phyloP scores from a whole-genome alignment of 2,329 filamentous ascomycete species.

The Davidsoniella virescens region DNA sequence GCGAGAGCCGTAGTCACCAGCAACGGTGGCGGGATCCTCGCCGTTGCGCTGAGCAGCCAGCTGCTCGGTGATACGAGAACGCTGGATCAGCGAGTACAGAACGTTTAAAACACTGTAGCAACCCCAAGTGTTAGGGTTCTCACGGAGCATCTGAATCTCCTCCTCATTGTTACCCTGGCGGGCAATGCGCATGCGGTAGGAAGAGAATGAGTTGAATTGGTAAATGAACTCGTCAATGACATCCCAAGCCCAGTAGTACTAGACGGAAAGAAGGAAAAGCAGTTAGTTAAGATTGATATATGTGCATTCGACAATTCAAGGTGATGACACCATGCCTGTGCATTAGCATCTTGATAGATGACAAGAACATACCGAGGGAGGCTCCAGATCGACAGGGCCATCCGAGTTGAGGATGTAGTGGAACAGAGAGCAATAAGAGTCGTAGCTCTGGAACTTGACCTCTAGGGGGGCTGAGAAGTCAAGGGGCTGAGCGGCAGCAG shows the following conservation, averaged over 20 bases:
- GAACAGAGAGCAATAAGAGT: conserved; percentile 98
- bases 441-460: conserved; percentile 96
- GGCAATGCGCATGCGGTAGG: conserved; percentile 84
- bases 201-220: conserved; percentile 99
- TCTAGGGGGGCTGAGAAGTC: conserved; percentile 93
- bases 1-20: conserved; percentile 87
- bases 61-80: conserved; percentile 96
- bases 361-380: conserved; percentile 65
- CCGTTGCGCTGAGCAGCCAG: conserved; percentile 85
- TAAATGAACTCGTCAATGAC: conserved; percentile 99
- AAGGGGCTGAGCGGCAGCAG: conserved; percentile 80
- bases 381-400: conserved; percentile 92
- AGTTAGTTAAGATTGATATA: conserved; percentile 1
- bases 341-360: no score
- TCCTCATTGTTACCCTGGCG: conserved; percentile 73
- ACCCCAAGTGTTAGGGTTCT: conserved; percentile 98
- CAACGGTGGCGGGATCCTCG: conserved; percentile 74
- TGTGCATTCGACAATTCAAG: no score
- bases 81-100: conserved; percentile 95
- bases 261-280: background rate
- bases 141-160: conserved; percentile 76
- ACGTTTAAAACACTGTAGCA: conserved; percentile 99
- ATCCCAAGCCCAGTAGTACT: conserved; percentile 99
- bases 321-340: no score
- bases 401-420: conserved; percentile 99